Conservation (phyloP, 2,329 filamentous ascomycete species). For the Penicillium sp. region DNA sequence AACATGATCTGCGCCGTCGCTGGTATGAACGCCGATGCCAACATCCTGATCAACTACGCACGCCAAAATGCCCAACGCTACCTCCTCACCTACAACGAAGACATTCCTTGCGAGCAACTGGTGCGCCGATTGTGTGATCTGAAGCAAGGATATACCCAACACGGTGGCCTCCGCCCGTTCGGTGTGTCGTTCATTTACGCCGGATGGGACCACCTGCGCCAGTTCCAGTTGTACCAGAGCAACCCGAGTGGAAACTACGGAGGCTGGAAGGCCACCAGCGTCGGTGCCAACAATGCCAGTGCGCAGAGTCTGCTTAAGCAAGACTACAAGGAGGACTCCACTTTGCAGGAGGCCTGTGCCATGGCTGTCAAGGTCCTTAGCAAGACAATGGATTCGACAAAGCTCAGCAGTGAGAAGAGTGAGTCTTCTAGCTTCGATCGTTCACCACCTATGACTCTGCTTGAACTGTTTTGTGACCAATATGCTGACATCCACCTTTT, state of each 20-base stretch:
- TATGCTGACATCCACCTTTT: conserved; percentile 14
- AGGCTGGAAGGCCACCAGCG: conserved; percentile 98
- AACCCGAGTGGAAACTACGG: conserved; percentile 99
- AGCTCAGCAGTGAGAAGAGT: conserved; percentile 99
- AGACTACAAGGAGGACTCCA: conserved; percentile 98
- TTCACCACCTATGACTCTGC: not conserved
- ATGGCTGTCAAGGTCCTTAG: conserved; percentile 98
- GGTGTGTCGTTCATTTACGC: conserved; percentile 99
- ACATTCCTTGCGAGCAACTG: conserved; percentile 98
- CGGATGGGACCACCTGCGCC: conserved; percentile 90
- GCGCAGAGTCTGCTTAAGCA: conserved; percentile 97
- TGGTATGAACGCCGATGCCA: conserved; percentile 98
- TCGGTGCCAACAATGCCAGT: conserved; percentile 96
- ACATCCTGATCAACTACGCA: conserved; percentile 99
- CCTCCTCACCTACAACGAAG: conserved; percentile 99
- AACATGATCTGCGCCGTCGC: conserved; percentile 99
- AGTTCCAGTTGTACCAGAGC: conserved; percentile 99
- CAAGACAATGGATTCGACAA: conserved; percentile 99
- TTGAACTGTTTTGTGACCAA: not conserved
- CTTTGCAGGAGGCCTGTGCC: conserved; percentile 91
- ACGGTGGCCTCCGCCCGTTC: conserved; percentile 96
- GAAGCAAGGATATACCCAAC: conserved; percentile 99
- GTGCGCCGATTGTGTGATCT: conserved; percentile 95
- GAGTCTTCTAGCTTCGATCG: conserved; percentile 38
- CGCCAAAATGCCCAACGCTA: conserved; percentile 96